These are phyloP conservation scores for Geranium rotundifolium DNA, from an alignment of 345 rosid genomes.

Conservation along the genomic window DNA sequence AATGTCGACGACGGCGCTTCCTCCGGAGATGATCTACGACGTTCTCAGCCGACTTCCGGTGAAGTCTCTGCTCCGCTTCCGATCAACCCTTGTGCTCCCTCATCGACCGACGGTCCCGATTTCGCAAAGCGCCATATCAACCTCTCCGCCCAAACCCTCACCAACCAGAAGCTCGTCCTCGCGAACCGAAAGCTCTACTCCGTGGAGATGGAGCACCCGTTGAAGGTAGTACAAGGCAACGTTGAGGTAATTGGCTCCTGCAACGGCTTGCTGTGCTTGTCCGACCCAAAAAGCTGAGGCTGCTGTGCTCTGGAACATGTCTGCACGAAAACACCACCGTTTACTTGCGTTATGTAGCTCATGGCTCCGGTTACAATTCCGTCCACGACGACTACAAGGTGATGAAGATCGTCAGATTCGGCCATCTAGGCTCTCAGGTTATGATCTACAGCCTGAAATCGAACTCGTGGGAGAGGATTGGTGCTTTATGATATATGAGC, in stretches of 20 bases:
- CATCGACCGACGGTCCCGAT: background rate
- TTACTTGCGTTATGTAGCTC: background rate
- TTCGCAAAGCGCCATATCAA: slow-evolving; percentile 5
- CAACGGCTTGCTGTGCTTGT: too few species aligned
- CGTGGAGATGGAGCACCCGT: slow-evolving; percentile 9
- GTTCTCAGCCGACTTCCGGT: background rate
- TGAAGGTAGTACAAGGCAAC: slow-evolving; percentile 5
- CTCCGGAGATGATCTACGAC: background rate
- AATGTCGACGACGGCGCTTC: background rate
- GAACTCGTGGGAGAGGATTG: slow-evolving; percentile 2
- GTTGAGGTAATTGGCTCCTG: slow-evolving; percentile 10
- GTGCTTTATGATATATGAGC: background rate
- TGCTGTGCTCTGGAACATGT: slow-evolving; percentile 14
- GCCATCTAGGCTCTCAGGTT: background rate
- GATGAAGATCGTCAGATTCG: background rate
- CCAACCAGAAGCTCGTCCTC: background rate
- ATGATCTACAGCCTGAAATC: background rate
- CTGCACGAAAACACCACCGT: slow-evolving; percentile 3
- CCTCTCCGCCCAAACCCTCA: background rate
- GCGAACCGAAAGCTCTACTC: too few species aligned
- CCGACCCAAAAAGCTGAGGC: too few species aligned
- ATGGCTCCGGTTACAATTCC: background rate
- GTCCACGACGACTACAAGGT: background rate
- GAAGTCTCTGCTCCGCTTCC: too few species aligned
- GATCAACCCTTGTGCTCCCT: slow-evolving; percentile 1